Conservation (phyloP, 352 stramenopile species). For the Elongisporangium prolatum region DNA sequence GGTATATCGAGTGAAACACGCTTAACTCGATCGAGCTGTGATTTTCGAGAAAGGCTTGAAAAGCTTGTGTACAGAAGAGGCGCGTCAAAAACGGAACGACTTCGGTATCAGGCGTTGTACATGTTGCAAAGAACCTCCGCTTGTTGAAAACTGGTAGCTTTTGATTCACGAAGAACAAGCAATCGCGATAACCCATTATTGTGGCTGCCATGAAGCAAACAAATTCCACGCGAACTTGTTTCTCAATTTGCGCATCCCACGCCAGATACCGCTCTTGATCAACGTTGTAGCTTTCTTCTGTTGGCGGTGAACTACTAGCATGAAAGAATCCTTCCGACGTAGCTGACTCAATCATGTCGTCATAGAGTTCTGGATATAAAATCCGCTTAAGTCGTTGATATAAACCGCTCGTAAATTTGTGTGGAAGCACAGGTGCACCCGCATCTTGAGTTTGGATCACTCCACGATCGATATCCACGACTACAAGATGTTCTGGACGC, state of each 20-base stretch:
- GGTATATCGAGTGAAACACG: constrained; percentile 75
- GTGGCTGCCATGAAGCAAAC: constrained; percentile 64
- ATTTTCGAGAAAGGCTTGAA: constrained; percentile 78
- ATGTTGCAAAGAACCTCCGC: constrained; percentile 65
- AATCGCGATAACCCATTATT: constrained; percentile 76
- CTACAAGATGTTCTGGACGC: constrained; percentile 74
- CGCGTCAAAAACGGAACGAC: constrained; percentile 61
- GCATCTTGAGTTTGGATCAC: constrained; percentile 54
- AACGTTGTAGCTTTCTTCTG: neutral
- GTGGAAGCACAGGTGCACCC: constrained; percentile 49
- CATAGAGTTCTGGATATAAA: constrained; percentile 35
- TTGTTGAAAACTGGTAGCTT: constrained; percentile 88
- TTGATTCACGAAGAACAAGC: constrained; percentile 84
- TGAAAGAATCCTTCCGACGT: neutral
- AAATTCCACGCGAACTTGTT: constrained; percentile 69
- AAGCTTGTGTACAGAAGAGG: constrained; percentile 70
- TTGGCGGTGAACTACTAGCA: neutral
- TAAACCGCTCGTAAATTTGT: constrained; percentile 40
- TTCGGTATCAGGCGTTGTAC: constrained; percentile 42
- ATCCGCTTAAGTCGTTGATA: constrained; percentile 46
- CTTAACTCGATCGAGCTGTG: constrained; percentile 65
- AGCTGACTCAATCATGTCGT: constrained; percentile 4
- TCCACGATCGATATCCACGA: constrained; percentile 75
- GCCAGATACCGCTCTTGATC: neutral
- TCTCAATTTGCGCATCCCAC: constrained; percentile 42